Evolutionary conservation across 2,329 filamentous ascomycete species (phyloP), one percentile per base, ranked within the genome.

Genomic region (Neopestalotiopsis clavispora): DNA sequence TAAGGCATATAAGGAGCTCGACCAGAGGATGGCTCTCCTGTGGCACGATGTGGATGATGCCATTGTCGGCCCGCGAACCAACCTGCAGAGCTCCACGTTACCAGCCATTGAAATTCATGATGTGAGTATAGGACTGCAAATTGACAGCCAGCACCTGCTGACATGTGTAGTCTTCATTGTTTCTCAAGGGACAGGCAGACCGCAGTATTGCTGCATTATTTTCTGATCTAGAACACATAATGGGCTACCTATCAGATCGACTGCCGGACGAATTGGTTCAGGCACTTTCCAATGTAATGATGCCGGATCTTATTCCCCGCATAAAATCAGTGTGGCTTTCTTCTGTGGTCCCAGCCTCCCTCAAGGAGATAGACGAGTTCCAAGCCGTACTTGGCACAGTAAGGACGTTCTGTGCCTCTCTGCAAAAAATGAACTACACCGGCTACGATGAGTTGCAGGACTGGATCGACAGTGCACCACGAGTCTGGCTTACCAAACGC

Each of bases 401-500:
- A 0, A 83, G 84, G 32, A 78, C 81, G 0, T 92, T 98, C 74
- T 92, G 91, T 66, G 80, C 85, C 6, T 85, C 84, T 1, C 80
- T 98, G 7, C 85, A 89, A 45, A 80, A 83, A 7, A 83, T 91
- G 20, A 86, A 87, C 0, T 95, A 93, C 86, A 84, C 86, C 17
- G 86, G 86, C 4, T 84, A 88, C 62, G 83, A 86, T 14, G 88
- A 91, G 40, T 81, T 99, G 49, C 85, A 88, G 59, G 89, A 93
- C 30, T 99, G 96, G 95, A 90, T 94, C 0, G 88, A 91, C 56
- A 90, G 91, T 70, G 92, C 94, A 1, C 93, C 94, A 0, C 89
- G 90, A 68, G 90, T 94, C 32, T 99, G 96, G 96, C 86, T 98
- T 14, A 89, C 89, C 2, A 95, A 94, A 77, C 92, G 94, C 72